Percentiles rank a stretch among this genome's conserved stretches.
Conservation (phyloP, 1,284 basidiomycete species). For the Baeospora myosura region DNA sequence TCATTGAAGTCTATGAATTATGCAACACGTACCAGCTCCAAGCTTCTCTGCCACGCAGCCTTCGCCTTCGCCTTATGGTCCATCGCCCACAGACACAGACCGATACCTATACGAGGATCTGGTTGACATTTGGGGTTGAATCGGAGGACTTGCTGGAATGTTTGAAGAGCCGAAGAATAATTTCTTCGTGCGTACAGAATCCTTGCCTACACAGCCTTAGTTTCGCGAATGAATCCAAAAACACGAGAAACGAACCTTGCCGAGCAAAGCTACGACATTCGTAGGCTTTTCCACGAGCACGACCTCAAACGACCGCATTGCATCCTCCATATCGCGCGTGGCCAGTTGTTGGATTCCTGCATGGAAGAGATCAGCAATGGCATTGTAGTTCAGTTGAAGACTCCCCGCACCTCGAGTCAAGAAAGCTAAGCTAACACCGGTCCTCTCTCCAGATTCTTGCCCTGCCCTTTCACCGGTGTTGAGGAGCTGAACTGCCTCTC, state of each 20-base stretch:
- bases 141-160: constrained; percentile 79
- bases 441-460: constrained; percentile 44
- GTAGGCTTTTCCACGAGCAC: constrained; percentile 75
- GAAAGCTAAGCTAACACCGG: constrained; percentile 48
- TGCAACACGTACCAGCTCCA: constrained; percentile 68
- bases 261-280: constrained; percentile 75
- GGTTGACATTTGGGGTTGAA: constrained; percentile 74
- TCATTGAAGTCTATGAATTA: not conserved
- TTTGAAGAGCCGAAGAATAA: constrained; percentile 69
- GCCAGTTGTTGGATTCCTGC: constrained; percentile 79
- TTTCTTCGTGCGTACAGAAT: constrained; percentile 76
- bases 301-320: constrained; percentile 73
- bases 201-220: constrained; percentile 49
- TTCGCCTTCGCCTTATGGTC: constrained; percentile 74
- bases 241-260: constrained; percentile 44
- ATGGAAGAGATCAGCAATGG: constrained; percentile 13
- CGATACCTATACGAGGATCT: constrained; percentile 90
- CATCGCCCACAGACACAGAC: constrained; percentile 84
- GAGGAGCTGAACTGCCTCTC: constrained; percentile 62
- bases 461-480: constrained; percentile 55
- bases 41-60: constrained; percentile 80
- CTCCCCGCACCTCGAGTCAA: constrained; percentile 64
- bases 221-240: constrained; percentile 1
- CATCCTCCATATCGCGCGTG: constrained; percentile 71
- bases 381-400: constrained; percentile 5